Evolutionary conservation across 139 green algal species (phyloP).

Genomic region (Desmodesmus armatus): DNA sequence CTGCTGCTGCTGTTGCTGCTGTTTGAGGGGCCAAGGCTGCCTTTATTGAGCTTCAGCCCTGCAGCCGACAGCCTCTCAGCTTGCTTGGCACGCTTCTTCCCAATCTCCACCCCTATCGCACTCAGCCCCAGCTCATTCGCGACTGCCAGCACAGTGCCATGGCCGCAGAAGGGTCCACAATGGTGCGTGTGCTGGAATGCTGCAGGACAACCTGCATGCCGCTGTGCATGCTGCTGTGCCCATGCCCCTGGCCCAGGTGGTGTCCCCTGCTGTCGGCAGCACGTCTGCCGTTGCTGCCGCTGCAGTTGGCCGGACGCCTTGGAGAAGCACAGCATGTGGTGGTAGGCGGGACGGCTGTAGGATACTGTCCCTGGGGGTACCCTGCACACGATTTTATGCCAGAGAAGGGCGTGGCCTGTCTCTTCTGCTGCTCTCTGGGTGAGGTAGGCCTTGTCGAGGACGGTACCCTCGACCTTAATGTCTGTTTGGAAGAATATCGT

Average conservation of each 20-base stretch:
- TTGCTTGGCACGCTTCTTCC: conserved; percentile 22
- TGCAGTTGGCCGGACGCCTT: background rate
- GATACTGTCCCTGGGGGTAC: conserved; percentile 12
- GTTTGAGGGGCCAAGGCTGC: background rate
- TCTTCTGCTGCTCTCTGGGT: conserved; percentile 36
- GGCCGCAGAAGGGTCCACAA: conserved; percentile 40
- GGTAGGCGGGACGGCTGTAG: conserved; percentile 21
- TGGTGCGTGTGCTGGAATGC: background rate
- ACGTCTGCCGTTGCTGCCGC: conserved; percentile 4
- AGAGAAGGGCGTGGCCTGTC: conserved; percentile 9
- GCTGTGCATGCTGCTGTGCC: conserved; percentile 23
- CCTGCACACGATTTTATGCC: conserved; percentile 35
- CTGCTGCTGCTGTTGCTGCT: background rate
- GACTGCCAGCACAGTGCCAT: conserved; percentile 38
- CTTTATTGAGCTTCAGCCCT: background rate
- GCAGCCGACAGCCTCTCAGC: conserved; percentile 3
- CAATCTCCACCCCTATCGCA: conserved; percentile 25
- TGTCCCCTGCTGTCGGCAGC: conserved; percentile 20
- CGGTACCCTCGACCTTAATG: conserved; percentile 30
- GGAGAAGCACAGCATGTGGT: conserved; percentile 45
- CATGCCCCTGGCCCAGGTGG: conserved; percentile 32
- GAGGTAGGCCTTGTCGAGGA: conserved; percentile 23
- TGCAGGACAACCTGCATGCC: conserved; percentile 29
- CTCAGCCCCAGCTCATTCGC: conserved; percentile 29
- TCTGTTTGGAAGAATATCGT: conserved; percentile 43